A percentile compares a stretch with the other conserved stretches of the same genome.
These are phyloP conservation scores for Rhinocladiella mackenziei DNA, from an alignment of 2,329 filamentous ascomycete species.

Conservation along the genomic window DNA sequence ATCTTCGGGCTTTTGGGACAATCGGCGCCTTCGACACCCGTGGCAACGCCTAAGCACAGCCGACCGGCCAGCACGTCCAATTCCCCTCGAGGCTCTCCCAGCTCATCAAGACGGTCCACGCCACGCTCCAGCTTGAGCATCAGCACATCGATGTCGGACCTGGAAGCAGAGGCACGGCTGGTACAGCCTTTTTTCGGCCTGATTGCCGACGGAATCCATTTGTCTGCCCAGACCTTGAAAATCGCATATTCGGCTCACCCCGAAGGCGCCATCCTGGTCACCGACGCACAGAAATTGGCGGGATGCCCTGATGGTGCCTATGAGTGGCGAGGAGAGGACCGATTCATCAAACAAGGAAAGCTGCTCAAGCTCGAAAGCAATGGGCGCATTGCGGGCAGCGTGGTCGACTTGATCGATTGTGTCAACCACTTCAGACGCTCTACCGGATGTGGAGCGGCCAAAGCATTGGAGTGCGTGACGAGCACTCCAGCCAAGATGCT, in stretches of 20 bases:
- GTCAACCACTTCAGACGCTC: constrained; percentile 76
- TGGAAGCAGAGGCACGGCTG: constrained; percentile 16
- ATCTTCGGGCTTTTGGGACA: constrained; percentile 81
- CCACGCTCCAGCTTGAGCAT: constrained; percentile 26
- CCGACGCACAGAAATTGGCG: constrained; percentile 84
- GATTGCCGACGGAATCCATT: constrained; percentile 84
- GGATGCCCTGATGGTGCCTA: constrained; percentile 81
- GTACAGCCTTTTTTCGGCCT: constrained; percentile 73
- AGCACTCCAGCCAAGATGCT: constrained; percentile 74
- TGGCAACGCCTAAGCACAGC: constrained; percentile 23
- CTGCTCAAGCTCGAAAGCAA: constrained; percentile 73
- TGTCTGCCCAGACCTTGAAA: constrained; percentile 82
- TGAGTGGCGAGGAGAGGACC: constrained; percentile 73
- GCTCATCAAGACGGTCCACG: constrained; percentile 24
- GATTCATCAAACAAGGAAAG: constrained; percentile 59
- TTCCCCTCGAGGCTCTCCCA: constrained; percentile 21
- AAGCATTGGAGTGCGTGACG: constrained; percentile 69
- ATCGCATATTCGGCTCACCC: constrained; percentile 86
- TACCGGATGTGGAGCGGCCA: constrained; percentile 64
- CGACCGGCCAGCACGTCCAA: constrained; percentile 15
- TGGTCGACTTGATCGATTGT: constrained; percentile 67
- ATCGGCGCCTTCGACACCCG: constrained; percentile 42
- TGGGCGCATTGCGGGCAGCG: constrained; percentile 70
- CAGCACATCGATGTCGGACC: constrained; percentile 20
- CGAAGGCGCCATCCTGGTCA: constrained; percentile 80